phyloP scores from a whole-genome alignment of 1,284 basidiomycete species.

The Fomes fomentarius region DNA sequence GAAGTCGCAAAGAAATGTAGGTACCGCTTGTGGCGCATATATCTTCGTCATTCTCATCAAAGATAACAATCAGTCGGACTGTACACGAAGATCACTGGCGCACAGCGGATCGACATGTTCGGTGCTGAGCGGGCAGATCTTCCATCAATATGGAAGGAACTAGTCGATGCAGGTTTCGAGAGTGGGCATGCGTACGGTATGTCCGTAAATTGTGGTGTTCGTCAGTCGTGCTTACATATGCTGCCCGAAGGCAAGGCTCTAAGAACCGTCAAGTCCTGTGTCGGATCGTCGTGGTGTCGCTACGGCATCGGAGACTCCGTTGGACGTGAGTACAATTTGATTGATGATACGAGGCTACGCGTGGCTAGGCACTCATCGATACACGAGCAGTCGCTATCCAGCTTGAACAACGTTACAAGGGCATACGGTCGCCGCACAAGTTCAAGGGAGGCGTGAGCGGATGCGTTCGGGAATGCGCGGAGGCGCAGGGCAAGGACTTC shows the following conservation, averaged over 20 bases:
- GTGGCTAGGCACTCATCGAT: too few species aligned
- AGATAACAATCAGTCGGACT: slow-evolving; percentile 47
- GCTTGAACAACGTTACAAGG: slow-evolving; percentile 77
- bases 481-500: slow-evolving; percentile 79
- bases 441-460: slow-evolving; percentile 82
- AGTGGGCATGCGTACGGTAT: slow-evolving; percentile 79
- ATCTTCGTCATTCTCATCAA: neutral
- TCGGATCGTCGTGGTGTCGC: slow-evolving; percentile 70
- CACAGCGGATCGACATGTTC: slow-evolving; percentile 75
- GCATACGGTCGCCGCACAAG: slow-evolving; percentile 76
- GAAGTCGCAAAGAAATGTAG: slow-evolving; percentile 71
- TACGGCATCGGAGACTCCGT: slow-evolving; percentile 81
- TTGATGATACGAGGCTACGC: too few species aligned
- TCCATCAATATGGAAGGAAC: slow-evolving; percentile 77
- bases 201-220: slow-evolving; percentile 28
- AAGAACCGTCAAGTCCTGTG: slow-evolving; percentile 62
- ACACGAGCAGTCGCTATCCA: slow-evolving; percentile 55
- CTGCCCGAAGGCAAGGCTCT: slow-evolving; percentile 45
- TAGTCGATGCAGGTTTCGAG: slow-evolving; percentile 72
- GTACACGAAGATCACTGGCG: slow-evolving; percentile 72
- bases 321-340: slow-evolving; percentile 41
- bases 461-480: slow-evolving; percentile 76
- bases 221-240: neutral
- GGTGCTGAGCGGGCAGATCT: slow-evolving; percentile 77
- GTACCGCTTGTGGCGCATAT: neutral